These are phyloP conservation scores for Candida peoriensis DNA, from an alignment of 805 yeast genomes.

Conservation along the genomic window DNA sequence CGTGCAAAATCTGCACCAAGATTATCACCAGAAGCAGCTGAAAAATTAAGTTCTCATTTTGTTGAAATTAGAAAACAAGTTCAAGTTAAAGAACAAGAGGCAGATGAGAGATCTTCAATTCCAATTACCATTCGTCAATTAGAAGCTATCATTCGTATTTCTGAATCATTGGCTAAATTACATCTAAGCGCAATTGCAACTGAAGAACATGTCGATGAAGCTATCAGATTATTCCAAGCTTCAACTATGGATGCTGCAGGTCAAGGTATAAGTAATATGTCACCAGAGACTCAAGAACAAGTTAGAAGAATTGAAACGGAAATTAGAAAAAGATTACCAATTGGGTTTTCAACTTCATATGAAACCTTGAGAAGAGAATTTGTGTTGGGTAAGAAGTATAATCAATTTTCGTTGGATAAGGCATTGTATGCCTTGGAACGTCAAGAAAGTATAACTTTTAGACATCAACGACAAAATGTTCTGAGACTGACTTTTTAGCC, in stretches of 20 bases:
- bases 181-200: constrained; percentile 78
- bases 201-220: constrained; percentile 91
- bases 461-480: constrained; percentile 81
- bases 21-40: constrained; percentile 82
- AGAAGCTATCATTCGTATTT: constrained; percentile 93
- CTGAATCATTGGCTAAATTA: constrained; percentile 89
- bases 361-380: constrained; percentile 80
- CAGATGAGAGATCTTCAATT: constrained; percentile 87
- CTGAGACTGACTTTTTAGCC: constrained; percentile 39
- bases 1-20: constrained; percentile 91
- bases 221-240: constrained; percentile 88
- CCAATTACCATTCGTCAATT: constrained; percentile 97
- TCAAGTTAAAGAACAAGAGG: constrained; percentile 71
- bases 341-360: constrained; percentile 94
- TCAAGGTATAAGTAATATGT: constrained; percentile 46
- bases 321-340: constrained; percentile 83
- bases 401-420: constrained; percentile 71
- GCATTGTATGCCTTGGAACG: constrained; percentile 80
- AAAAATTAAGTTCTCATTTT: constrained; percentile 84
- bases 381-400: constrained; percentile 57
- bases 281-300: constrained; percentile 57
- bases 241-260: constrained; percentile 94
- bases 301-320: constrained; percentile 79
- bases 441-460: constrained; percentile 79
- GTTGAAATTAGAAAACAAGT: constrained; percentile 84